These are phyloP conservation scores for Pterocarpus santalinus DNA, from an alignment of 306 rosid genomes.

Conservation along the genomic window DNA sequence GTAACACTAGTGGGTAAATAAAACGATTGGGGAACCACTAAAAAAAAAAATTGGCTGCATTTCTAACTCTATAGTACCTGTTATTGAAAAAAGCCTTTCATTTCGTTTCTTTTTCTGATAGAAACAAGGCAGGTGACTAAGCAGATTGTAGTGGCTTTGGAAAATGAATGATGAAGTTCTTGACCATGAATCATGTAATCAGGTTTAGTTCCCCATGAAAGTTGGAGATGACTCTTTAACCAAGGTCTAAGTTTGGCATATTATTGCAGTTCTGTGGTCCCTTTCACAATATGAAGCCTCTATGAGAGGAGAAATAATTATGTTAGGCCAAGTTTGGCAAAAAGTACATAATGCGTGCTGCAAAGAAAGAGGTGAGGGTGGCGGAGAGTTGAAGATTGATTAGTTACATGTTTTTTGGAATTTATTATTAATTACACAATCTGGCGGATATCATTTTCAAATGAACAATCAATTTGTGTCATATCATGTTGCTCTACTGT, in stretches of 20 bases:
- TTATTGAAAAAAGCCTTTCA: constrained; percentile 20
- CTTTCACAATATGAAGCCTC: not conserved
- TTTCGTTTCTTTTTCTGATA: not conserved
- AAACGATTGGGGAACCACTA: constrained; percentile 52
- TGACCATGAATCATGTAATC: constrained; percentile 30
- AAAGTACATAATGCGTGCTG: constrained; percentile 30
- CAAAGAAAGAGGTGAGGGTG: not conserved
- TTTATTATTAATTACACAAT: constrained; percentile 1
- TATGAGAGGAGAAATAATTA: constrained; percentile 16
- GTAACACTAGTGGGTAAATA: constrained; percentile 39
- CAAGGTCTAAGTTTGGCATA: not conserved
- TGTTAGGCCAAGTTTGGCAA: constrained; percentile 28
- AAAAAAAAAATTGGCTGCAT: constrained; percentile 43
- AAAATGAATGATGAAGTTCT: constrained; percentile 41
- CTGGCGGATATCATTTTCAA: constrained; percentile 33
- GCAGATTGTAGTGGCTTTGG: constrained; percentile 32
- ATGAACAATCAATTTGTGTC: constrained; percentile 10
- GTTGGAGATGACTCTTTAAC: constrained; percentile 47
- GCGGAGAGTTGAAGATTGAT: constrained; percentile 21
- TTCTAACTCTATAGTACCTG: constrained; percentile 26
- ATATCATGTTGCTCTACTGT: not conserved
- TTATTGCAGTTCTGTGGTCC: constrained; percentile 32
- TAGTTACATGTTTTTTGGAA: constrained; percentile 17
- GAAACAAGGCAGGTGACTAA: constrained; percentile 41
- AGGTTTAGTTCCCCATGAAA: constrained; percentile 52